Conservation (phyloP, 352 stramenopile genomes). For the Phytophthora palmivora region DNA sequence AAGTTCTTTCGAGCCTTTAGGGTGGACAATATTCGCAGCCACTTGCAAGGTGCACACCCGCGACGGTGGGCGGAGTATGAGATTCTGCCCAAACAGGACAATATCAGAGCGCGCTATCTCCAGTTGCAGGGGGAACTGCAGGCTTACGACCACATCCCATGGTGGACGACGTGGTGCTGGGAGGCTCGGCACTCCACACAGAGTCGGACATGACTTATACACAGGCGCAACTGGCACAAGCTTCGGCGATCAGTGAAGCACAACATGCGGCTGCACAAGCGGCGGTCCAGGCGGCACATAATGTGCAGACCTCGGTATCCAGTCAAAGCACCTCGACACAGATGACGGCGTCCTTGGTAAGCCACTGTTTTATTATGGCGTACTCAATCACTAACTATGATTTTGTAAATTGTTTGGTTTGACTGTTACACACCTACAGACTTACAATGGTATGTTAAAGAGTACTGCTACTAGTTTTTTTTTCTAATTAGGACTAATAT, state of each 20-base stretch:
- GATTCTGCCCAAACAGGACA: conserved; percentile 79
- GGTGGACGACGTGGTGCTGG: conserved; percentile 78
- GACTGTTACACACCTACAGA: conserved; percentile 8
- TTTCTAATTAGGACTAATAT: no score
- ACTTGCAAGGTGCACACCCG: conserved; percentile 79
- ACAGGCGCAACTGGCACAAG: conserved; percentile 54
- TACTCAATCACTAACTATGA: conserved; percentile 1
- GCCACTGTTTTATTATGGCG: conserved; percentile 18
- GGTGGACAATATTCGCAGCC: conserved; percentile 88
- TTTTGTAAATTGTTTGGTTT: conserved; percentile 6
- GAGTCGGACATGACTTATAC: conserved; percentile 72
- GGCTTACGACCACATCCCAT: conserved; percentile 69
- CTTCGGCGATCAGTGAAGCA: conserved; percentile 36
- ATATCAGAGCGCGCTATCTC: conserved; percentile 60
- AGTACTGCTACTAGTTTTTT: no score
- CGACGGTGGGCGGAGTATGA: conserved; percentile 83
- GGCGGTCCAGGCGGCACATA: conserved; percentile 20
- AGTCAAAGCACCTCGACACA: conserved; percentile 27
- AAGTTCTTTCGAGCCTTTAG: conserved; percentile 90
- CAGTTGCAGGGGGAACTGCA: conserved; percentile 70
- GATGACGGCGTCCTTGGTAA: conserved; percentile 53
- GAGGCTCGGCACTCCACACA: conserved; percentile 49
- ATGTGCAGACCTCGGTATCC: conserved; percentile 13
- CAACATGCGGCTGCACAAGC: conserved; percentile 41
- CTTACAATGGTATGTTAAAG: background rate